phyloP scores from a whole-genome alignment of 495 filamentous ascomycete species.

The Terfezia claveryi region DNA sequence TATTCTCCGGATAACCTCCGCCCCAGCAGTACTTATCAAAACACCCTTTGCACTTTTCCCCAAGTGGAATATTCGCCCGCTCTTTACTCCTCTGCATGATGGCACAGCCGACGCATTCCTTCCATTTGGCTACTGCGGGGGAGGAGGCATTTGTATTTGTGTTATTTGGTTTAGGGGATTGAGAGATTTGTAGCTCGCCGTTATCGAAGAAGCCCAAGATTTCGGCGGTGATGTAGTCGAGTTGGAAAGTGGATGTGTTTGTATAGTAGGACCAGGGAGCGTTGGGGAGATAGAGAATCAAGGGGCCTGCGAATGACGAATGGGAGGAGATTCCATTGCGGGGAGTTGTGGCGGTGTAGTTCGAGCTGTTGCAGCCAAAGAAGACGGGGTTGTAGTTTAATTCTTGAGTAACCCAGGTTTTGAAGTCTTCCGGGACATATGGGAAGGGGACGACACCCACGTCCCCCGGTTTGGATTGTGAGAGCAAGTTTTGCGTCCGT shows the following conservation, averaged over 20 bases:
- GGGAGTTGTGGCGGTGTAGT: background rate
- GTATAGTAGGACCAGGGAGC: conserved; percentile 19
- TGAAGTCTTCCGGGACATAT: conserved; percentile 18
- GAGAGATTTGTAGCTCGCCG: conserved; percentile 19
- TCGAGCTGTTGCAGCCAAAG: conserved; percentile 25
- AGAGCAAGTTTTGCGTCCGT: conserved; percentile 16
- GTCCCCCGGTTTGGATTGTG: background rate
- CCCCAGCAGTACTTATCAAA: conserved; percentile 23
- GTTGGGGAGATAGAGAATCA: conserved; percentile 28
- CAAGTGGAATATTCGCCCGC: conserved; percentile 14
- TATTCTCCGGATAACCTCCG: conserved; percentile 1
- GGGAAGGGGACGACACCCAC: conserved; percentile 21
- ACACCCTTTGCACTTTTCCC: conserved; percentile 20
- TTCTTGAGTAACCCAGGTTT: conserved; percentile 20
- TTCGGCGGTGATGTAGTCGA: conserved; percentile 21
- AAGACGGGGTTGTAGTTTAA: conserved; percentile 25
- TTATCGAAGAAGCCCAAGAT: conserved; percentile 25
- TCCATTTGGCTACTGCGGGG: conserved; percentile 15
- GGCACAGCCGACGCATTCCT: conserved; percentile 25
- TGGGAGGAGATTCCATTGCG: background rate
- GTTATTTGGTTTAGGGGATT: background rate
- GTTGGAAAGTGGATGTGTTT: conserved; percentile 17
- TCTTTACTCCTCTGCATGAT: conserved; percentile 19
- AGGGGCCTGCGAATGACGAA: conserved; percentile 7
- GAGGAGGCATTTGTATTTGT: background rate